Percentiles rank a stretch among this genome's conserved stretches.
Conservation (phyloP, 169 alveolate species). For the Plasmodium cynomolgi region DNA sequence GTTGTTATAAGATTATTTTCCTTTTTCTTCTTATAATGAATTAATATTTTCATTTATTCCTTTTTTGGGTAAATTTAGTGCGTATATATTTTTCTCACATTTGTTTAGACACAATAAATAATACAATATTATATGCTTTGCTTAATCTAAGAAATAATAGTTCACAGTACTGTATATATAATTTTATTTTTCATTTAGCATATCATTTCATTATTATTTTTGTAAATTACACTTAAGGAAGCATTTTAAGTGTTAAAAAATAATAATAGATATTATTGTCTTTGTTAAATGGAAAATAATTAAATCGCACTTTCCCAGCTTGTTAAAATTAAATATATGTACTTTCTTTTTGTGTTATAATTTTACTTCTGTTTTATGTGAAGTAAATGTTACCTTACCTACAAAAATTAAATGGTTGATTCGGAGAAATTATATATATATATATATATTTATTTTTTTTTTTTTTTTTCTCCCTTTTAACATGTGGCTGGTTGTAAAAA, state of each 20-base stretch:
- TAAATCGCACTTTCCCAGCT: neutral
- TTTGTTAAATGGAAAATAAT: neutral
- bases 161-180: neutral
- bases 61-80: neutral
- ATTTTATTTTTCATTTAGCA: neutral
- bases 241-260: neutral
- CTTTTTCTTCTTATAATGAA: neutral
- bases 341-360: neutral
- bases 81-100: neutral
- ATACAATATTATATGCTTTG: neutral
- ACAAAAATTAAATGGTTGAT: neutral
- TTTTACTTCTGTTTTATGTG: neutral
- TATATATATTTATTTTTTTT: too few species aligned
- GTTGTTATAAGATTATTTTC: neutral
- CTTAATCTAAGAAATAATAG: neutral
- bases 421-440: neutral
- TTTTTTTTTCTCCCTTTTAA: neutral
- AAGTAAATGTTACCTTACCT: neutral
- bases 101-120: neutral
- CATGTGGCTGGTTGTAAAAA: neutral
- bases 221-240: neutral
- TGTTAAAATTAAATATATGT: neutral
- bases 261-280: neutral
- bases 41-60: too few species aligned
- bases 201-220: neutral